These are phyloP conservation scores for Ganoderma leucocontextum DNA, from an alignment of 1,284 basidiomycete species.

Conservation along the genomic window DNA sequence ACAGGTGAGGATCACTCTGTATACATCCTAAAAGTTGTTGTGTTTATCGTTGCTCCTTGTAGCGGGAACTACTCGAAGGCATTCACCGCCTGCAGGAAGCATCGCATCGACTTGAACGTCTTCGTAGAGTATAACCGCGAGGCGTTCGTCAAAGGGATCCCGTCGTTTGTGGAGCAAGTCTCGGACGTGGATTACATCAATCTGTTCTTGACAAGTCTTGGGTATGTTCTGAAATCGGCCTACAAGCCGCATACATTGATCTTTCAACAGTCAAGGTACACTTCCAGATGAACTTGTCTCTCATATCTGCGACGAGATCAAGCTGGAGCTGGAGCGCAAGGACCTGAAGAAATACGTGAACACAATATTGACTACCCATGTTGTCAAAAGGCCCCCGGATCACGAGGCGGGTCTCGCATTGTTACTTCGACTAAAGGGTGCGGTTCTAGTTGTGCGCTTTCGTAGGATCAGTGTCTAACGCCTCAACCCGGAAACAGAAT, in stretches of 20 bases:
- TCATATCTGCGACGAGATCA: conserved; percentile 83
- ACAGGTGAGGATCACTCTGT: conserved; percentile 58
- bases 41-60: conserved; percentile 15
- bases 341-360: conserved; percentile 88
- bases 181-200: conserved; percentile 93
- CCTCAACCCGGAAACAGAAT: conserved; percentile 53
- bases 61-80: conserved; percentile 85
- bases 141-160: conserved; percentile 72
- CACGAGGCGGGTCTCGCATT: conserved; percentile 86
- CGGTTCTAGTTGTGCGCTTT: conserved; percentile 8
- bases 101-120: conserved; percentile 91
- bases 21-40: no score
- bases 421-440: conserved; percentile 83
- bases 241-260: not conserved
- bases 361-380: conserved; percentile 91
- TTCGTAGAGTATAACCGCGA: conserved; percentile 82
- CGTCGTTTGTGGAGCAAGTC: conserved; percentile 85
- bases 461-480: not conserved
- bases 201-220: conserved; percentile 88
- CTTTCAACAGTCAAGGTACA: conserved; percentile 60
- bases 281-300: conserved; percentile 68
- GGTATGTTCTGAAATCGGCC: conserved; percentile 56
- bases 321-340: conserved; percentile 73
- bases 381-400: conserved; percentile 92
- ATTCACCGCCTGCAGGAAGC: conserved; percentile 91